These are phyloP conservation scores for Sanghuangporus weigelae DNA, from an alignment of 1,284 basidiomycete genomes.

Conservation along the genomic window DNA sequence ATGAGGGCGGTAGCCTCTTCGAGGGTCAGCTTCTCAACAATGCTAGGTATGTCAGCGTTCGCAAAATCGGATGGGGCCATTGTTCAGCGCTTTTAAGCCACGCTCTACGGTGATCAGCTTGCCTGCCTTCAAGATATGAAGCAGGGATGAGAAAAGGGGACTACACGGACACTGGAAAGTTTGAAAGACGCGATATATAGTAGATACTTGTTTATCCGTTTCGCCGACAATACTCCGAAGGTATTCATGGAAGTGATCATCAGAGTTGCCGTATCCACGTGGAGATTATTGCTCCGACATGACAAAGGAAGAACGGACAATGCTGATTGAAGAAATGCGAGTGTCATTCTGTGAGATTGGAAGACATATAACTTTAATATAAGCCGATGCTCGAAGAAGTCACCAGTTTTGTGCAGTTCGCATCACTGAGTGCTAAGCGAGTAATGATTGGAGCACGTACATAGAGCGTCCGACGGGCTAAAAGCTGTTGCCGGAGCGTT, in stretches of 20 bases:
- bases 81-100: background rate
- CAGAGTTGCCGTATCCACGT: background rate
- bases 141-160: background rate
- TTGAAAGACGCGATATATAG: background rate
- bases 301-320: background rate
- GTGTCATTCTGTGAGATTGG: too few species aligned
- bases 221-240: background rate
- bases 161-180: background rate
- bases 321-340: background rate
- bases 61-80: constrained; percentile 70
- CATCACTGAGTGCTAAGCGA: too few species aligned
- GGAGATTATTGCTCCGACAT: background rate
- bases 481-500: too few species aligned
- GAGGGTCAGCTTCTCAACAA: constrained; percentile 60
- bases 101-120: background rate
- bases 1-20: constrained; percentile 68
- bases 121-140: background rate
- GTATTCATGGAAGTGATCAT: background rate
- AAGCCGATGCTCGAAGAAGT: too few species aligned
- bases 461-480: too few species aligned
- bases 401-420: too few species aligned
- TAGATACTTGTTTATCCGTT: background rate
- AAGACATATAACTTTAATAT: too few species aligned
- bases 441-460: too few species aligned
- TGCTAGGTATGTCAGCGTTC: constrained; percentile 51